Percentiles rank a stretch among this genome's conserved stretches.
These are phyloP conservation scores for Fusarium fracticaudum DNA, from an alignment of 2,329 filamentous ascomycete species.

Conservation along the genomic window DNA sequence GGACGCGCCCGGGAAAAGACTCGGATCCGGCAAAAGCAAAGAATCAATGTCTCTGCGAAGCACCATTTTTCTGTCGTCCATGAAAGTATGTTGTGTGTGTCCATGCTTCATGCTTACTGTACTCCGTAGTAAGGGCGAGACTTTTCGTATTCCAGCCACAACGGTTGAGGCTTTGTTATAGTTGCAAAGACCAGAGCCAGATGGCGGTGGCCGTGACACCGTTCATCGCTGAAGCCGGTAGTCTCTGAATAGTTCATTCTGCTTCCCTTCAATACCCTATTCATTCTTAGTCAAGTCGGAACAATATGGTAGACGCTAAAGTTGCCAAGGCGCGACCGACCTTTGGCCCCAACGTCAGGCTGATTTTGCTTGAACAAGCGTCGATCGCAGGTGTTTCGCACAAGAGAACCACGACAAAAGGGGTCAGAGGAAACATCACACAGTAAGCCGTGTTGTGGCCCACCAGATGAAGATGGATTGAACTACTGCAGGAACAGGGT, in stretches of 20 bases:
- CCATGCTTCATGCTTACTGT: background rate
- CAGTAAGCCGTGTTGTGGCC: slow-evolving; percentile 23
- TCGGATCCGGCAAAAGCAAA: slow-evolving; percentile 26
- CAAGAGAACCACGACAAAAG: slow-evolving; percentile 18
- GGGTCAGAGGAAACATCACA: slow-evolving; percentile 7
- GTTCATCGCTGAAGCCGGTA: slow-evolving; percentile 1
- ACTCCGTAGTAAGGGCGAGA: slow-evolving; percentile 18
- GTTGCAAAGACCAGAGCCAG: slow-evolving; percentile 1
- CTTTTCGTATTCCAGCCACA: slow-evolving; percentile 23
- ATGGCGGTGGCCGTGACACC: background rate
- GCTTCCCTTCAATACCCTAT: background rate
- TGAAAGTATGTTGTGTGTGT: background rate
- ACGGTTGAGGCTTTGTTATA: slow-evolving; percentile 28
- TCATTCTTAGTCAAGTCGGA: background rate
- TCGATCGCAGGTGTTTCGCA: slow-evolving; percentile 21
- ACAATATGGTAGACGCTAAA: slow-evolving; percentile 10
- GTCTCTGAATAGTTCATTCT: slow-evolving; percentile 10
- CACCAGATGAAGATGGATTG: slow-evolving; percentile 41
- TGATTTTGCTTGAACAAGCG: slow-evolving; percentile 10
- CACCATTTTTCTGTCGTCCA: background rate
- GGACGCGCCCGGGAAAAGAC: background rate
- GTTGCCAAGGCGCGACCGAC: slow-evolving; percentile 15
- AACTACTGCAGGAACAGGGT: slow-evolving; percentile 45
- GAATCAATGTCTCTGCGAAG: background rate
- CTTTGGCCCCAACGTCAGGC: slow-evolving; percentile 7